phyloP scores from a whole-genome alignment of 1,284 basidiomycete species.

The Clitocybe nebularis region DNA sequence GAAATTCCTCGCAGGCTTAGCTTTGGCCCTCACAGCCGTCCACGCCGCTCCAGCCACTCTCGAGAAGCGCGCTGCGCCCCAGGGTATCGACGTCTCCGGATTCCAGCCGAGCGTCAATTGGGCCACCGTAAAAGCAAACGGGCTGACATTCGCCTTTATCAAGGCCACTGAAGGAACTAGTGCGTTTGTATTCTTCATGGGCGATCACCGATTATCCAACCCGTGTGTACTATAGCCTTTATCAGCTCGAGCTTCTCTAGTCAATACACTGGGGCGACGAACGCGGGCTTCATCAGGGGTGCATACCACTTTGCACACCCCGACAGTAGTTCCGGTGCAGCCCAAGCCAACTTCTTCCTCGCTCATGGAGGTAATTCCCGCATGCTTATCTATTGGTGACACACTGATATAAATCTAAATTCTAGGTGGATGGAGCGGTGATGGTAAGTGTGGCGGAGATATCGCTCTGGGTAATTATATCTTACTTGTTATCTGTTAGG shows the following conservation, averaged over 20 bases:
- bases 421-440: slow-evolving; percentile 50
- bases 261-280: slow-evolving; percentile 53
- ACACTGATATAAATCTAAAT: too few species aligned
- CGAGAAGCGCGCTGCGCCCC: slow-evolving; percentile 29
- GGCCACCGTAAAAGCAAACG: slow-evolving; percentile 49
- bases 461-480: background rate
- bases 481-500: slow-evolving; percentile 15
- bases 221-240: slow-evolving; percentile 28
- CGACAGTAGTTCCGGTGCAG: slow-evolving; percentile 45
- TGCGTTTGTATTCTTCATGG: background rate
- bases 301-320: slow-evolving; percentile 61
- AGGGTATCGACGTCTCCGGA: slow-evolving; percentile 55
- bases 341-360: slow-evolving; percentile 60
- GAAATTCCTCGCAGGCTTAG: slow-evolving; percentile 15
- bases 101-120: slow-evolving; percentile 54
- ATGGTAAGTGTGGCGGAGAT: slow-evolving; percentile 31
- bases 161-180: slow-evolving; percentile 67
- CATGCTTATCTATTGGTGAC: too few species aligned
- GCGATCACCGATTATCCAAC: background rate
- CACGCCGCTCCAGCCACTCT: slow-evolving; percentile 3
- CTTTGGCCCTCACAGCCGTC: slow-evolving; percentile 13
- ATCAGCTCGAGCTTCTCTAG: slow-evolving; percentile 39
- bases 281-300: slow-evolving; percentile 53
- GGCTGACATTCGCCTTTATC: slow-evolving; percentile 60
- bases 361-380: slow-evolving; percentile 49